These are phyloP conservation scores for Straminergon stramineum DNA, from an alignment of 225 moss, liverwort and hornwort genomes.

Conservation along the genomic window DNA sequence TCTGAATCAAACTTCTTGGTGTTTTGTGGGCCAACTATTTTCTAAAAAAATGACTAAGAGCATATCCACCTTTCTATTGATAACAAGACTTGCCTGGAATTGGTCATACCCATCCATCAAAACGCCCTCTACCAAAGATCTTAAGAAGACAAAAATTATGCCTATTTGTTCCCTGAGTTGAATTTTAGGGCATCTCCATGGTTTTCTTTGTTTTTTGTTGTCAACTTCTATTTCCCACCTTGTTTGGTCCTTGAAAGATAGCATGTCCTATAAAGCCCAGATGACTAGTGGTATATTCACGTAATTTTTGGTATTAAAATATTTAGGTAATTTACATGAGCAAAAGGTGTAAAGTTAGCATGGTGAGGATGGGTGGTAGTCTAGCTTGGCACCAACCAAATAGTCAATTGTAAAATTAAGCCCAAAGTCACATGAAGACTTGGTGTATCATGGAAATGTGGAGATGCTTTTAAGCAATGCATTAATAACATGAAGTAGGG, in stretches of 20 bases:
- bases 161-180: rapidly evolving
- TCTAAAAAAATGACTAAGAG: too few relatives aligned
- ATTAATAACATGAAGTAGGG: not conserved
- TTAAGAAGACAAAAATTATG: too few relatives aligned
- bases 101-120: not conserved
- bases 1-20: rapidly evolving
- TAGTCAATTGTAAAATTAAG: not conserved
- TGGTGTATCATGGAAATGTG: not conserved
- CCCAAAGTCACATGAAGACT: not conserved
- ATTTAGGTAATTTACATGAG: not conserved
- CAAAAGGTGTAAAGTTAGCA: rapidly evolving
- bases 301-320: not conserved
- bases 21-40: not conserved
- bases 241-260: not conserved
- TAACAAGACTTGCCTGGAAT: rapidly evolving
- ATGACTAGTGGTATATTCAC: not conserved
- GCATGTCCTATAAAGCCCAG: rapidly evolving
- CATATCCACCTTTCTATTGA: rapidly evolving
- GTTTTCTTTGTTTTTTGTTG: not conserved
- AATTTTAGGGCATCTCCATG: not conserved
- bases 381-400: rapidly evolving
- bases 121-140: rapidly evolving
- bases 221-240: not conserved
- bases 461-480: not conserved
- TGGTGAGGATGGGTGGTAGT: not conserved